These are phyloP conservation scores for Epichloe sp. DNA, from an alignment of 2,329 filamentous ascomycete species.

Conservation along the genomic window DNA sequence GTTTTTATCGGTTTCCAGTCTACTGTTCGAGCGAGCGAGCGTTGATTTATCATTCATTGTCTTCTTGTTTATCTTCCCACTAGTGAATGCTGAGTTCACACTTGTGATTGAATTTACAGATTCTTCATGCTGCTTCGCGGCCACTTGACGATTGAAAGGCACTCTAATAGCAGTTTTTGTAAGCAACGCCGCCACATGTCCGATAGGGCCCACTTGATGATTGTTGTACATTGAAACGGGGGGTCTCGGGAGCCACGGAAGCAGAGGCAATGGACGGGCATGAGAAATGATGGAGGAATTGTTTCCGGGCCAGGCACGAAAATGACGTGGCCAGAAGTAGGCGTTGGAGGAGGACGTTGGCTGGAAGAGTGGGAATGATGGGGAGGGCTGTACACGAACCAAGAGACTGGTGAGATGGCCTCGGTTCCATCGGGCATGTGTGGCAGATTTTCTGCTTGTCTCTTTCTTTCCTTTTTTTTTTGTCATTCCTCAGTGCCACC, in stretches of 20 bases:
- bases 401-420: not conserved
- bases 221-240: conserved; percentile 3
- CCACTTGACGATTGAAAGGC: not conserved
- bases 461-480: not conserved
- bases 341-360: not conserved
- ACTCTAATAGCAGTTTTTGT: not conserved
- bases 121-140: not conserved
- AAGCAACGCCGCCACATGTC: not conserved
- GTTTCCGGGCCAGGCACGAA: not conserved
- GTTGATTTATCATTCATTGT: not conserved
- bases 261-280: not conserved
- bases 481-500: not conserved
- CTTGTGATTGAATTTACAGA: not conserved
- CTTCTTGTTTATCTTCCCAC: not conserved
- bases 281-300: not conserved
- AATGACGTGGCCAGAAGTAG: not conserved
- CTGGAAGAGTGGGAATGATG: not conserved
- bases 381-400: not conserved
- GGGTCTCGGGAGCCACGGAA: not conserved
- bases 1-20: not conserved
- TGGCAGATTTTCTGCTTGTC: not conserved
- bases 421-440: not conserved
- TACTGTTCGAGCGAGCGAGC: conserved; percentile 5
- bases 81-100: not conserved
- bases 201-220: conserved; percentile 1